Base-by-base conservation (phyloP, 1,284 basidiomycete genomes). In the Cystobasidium pallidum region DNA sequence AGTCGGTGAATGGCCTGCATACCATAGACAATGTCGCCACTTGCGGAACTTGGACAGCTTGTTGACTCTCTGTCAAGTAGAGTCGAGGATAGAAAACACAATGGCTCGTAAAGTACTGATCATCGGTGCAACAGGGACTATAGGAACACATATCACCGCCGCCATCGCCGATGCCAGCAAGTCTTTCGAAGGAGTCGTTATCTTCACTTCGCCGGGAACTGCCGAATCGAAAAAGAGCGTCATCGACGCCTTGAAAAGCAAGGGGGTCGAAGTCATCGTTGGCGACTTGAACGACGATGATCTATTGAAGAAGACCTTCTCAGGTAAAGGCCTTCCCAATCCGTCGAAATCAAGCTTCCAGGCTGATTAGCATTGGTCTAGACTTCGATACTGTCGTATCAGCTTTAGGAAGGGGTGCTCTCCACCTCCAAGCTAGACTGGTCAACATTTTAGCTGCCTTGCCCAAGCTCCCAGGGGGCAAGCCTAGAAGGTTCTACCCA, bases 201-300 rank as follows among this genome's bases (percentile, higher is more conserved):
- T 74, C 59, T 74, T 74, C 66, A 74, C 73, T 15, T 74, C 73
- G 36, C 67, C 59, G 52, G 32, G 54, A 3, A 74, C 73, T 39
- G 61, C 54, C 36, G 67, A 70, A 19, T 52, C 28, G 2, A 74
- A 74, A 54, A 51, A 64, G 36, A 43, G 41, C 36, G 51, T 70
- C 43, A 41, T 74, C 21, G 62, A 70, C 0, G 43, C 59, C 24
- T 55, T 74, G n/a, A 54, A 66, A 28, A 61, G 43, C 26, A 45
- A 68, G 32, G 73, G 67, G 26, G 73, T 68, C 17, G 67, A 74
- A 41, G 54, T 66, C 26, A 41, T 74, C 19, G 61, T 74, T 4
- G 73, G 73, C 17, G 73, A 74, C 39, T 32, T 74, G 26, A 62
- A 63, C n/a, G 58, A 70, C 36, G 61, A 70, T 51, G 59, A 49